phyloP scores from a whole-genome alignment of 768 basidiomycete species.

The Wakefieldia striispora region DNA sequence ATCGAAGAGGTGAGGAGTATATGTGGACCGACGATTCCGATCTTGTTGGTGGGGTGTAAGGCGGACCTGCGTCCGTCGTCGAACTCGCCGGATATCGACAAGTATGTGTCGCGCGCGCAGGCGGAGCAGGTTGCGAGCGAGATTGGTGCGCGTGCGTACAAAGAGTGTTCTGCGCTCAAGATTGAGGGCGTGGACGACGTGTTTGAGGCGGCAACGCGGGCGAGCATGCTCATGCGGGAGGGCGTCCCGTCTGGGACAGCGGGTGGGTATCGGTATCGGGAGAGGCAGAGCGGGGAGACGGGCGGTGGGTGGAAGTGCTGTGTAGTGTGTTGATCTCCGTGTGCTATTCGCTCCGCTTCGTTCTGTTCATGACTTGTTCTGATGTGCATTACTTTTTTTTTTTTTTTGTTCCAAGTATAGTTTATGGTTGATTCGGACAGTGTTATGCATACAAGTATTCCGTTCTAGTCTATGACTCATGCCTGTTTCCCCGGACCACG shows the following conservation, averaged over 20 bases:
- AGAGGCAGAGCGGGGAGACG: slow-evolving; percentile 43
- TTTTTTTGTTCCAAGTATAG: slow-evolving; percentile 1
- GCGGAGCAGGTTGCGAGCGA: slow-evolving; percentile 78
- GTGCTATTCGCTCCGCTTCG: neutral
- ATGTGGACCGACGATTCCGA: slow-evolving; percentile 89
- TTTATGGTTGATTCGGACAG: slow-evolving; percentile 16
- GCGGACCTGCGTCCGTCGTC: slow-evolving; percentile 78
- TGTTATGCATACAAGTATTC: slow-evolving; percentile 3
- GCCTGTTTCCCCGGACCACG: slow-evolving; percentile 8
- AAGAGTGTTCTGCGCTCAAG: slow-evolving; percentile 89
- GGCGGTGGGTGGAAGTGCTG: slow-evolving; percentile 57
- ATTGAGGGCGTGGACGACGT: slow-evolving; percentile 95
- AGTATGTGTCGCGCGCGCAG: slow-evolving; percentile 72
- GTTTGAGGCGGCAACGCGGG: slow-evolving; percentile 95
- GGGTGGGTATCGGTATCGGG: slow-evolving; percentile 48
- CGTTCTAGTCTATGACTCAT: neutral
- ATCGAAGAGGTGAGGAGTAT: slow-evolving; percentile 98
- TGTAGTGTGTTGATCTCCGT: slow-evolving; percentile 53
- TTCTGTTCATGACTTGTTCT: neutral
- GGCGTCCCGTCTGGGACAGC: slow-evolving; percentile 60
- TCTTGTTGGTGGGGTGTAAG: slow-evolving; percentile 96
- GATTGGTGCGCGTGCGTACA: slow-evolving; percentile 92
- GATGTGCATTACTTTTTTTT: neutral
- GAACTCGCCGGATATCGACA: slow-evolving; percentile 43
- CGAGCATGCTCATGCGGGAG: slow-evolving; percentile 94